Conservation (phyloP, 805 yeast genomes). For the Lachancea meyersii region DNA sequence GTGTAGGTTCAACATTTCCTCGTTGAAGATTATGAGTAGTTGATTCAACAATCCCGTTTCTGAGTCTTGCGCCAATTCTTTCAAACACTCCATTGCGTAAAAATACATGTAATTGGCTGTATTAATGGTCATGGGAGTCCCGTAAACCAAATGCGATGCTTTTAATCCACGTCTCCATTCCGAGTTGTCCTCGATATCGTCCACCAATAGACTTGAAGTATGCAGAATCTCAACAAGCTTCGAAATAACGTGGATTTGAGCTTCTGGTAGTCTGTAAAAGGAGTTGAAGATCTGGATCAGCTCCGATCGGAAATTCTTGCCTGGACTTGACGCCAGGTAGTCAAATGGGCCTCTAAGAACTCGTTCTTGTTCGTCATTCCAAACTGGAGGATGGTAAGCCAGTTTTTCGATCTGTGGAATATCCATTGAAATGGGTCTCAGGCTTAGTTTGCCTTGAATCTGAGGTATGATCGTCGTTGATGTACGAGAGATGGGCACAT, state of each 20-base stretch:
- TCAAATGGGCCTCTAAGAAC: constrained; percentile 38
- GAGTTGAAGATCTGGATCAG: constrained; percentile 49
- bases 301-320: constrained; percentile 48
- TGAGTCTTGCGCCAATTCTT: constrained; percentile 25
- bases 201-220: constrained; percentile 63
- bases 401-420: not conserved
- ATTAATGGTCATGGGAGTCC: constrained; percentile 74
- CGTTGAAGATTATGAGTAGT: constrained; percentile 43
- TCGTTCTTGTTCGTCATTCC: constrained; percentile 5
- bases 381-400: constrained; percentile 2
- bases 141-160: constrained; percentile 72
- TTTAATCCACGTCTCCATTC: constrained; percentile 67
- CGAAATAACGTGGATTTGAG: constrained; percentile 37
- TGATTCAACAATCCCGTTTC: constrained; percentile 21
- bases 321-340: constrained; percentile 45
- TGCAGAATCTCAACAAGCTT: constrained; percentile 55
- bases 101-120: constrained; percentile 81
- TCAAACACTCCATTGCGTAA: constrained; percentile 51
- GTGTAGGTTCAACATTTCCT: constrained; percentile 76
- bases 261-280: constrained; percentile 40
- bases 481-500: too few species aligned
- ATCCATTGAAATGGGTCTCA: not conserved
- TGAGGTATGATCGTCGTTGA: too few species aligned
- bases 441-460: not conserved
- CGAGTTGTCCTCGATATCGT: constrained; percentile 84